Evolutionary conservation across 2,329 filamentous ascomycete genomes (phyloP), one percentile per base, ranked within the genome.

Genomic region (Purpureocillium lavendulum): DNA sequence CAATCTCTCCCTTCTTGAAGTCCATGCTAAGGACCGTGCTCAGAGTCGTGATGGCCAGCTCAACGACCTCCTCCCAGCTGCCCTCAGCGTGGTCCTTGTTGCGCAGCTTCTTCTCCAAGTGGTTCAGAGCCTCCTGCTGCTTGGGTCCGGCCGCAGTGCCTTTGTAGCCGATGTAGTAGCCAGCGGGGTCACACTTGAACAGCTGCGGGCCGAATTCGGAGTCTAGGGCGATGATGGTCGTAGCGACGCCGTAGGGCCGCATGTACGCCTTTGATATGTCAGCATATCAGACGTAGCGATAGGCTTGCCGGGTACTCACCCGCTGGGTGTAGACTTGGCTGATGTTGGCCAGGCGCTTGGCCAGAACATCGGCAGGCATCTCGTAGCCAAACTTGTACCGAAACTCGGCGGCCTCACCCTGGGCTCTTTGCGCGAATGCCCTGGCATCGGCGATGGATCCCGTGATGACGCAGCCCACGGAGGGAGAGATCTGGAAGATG

Each of bases 91-190:
- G 74, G 57, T 97, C 89, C 80, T 96, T 96, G 81, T 95, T 96
- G 73, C 96, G 95, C 65, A 98, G 80, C 77, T 97, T 97, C 82
- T 97, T 97, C 78, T 98, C 92, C 43, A 98, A 75, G 64, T 94
- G 88, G 67, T 98, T 98, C 61, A 97, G 79, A 47, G 92, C 92
- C 74, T 98, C 92, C 65, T 98, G 92, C 65, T 96, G 90, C 72
- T 98, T 98, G 40, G 92, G 92, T 6, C 92, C 92, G 7, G 92
- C 94, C 39, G 92, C 87, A 35, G 92, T 97, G 51, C 87, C 92
- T 73, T 97, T 97, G 81, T 97, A 98, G 50, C 92, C 92, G 41
- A 90, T 88, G 62, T 92, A 97, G 73, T 98, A 98, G 44, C 92
- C 92, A 41, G 92, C 92, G 36, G 92, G 92, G 60, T 98, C 92